These are phyloP conservation scores for Draba incana DNA, from an alignment of 345 rosid genomes.

Conservation along the genomic window DNA sequence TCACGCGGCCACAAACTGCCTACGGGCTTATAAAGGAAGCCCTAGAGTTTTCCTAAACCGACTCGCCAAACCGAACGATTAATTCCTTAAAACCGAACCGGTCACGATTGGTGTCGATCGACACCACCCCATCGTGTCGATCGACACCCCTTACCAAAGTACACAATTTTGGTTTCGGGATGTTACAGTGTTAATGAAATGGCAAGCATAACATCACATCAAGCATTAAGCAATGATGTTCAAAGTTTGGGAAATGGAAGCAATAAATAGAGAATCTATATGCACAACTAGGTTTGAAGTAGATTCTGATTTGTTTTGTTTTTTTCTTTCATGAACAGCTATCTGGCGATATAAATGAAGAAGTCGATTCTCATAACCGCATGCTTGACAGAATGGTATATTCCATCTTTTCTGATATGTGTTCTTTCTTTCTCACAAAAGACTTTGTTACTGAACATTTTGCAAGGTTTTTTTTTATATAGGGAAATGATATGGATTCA, in stretches of 20 bases:
- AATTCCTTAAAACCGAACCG: no score
- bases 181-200: neutral
- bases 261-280: neutral
- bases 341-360: slow-evolving; percentile 92
- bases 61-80: no score
- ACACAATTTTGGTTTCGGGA: no score
- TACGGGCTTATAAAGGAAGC: no score
- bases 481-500: slow-evolving; percentile 98
- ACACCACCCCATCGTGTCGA: no score
- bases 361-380: slow-evolving; percentile 82
- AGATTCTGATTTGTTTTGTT: slow-evolving; percentile 13
- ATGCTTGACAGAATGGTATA: slow-evolving; percentile 88
- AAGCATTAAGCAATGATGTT: neutral
- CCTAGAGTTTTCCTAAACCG: no score
- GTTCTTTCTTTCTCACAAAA: neutral
- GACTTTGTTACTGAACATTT: slow-evolving; percentile 32
- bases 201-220: slow-evolving; percentile 1
- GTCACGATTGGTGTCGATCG: no score
- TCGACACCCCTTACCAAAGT: no score
- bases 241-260: neutral
- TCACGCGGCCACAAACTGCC: no score
- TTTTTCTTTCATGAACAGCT: slow-evolving; percentile 49
- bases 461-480: slow-evolving; percentile 24
- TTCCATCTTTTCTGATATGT: neutral
- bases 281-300: neutral